Base-by-base conservation (phyloP, 208 protist species). In the Acanthamoeba royreba region DNA sequence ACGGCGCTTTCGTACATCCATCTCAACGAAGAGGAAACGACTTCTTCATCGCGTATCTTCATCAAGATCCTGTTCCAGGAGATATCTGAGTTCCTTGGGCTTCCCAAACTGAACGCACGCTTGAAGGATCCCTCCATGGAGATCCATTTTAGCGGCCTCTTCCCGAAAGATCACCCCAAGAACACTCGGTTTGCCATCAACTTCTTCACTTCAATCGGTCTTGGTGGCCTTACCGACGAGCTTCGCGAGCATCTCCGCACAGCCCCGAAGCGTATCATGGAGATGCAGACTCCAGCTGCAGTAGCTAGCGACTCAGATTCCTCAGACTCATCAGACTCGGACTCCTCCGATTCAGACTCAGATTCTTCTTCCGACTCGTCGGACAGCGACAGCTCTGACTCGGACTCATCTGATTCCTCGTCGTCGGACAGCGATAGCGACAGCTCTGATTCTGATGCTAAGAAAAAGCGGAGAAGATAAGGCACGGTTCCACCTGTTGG, bases 181-280 rank as follows among this genome's bases (percentile, higher is more conserved):
- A 97, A 98, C 86, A 98, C 96, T 19, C 94, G 98, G 46, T 99
- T 99, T 85, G 95, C 98, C 31, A 99, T 99, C 97, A 99, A 99
- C 93, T 99, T 99, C 95, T 99, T 98, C 93, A 98, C 97, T 0
- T 97, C 96, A 3, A 99, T 99, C 92, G 97, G 94, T 69, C 88
- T 98, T 11, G 98, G 97, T 61, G 96, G 87, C 35, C 91, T 98
- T 25, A 98, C 97, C 47, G 93, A 93, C 89, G 72, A 79, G 55
- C 45, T 85, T 31, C 89, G 61, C 55, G 72, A 93, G 72, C 69
- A 93, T 33, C 89, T 93, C 33, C 33, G 69, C 33, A 85, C 89
- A 9, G 89, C 89, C 17, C 89, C 85, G 40, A 91, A 91, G 55
- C 49, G 85, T 31, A 91, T 91, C 58, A 91, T 91, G 85, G 85